Base-by-base conservation (phyloP, 805 yeast species). In the Ogataea saltuana region DNA sequence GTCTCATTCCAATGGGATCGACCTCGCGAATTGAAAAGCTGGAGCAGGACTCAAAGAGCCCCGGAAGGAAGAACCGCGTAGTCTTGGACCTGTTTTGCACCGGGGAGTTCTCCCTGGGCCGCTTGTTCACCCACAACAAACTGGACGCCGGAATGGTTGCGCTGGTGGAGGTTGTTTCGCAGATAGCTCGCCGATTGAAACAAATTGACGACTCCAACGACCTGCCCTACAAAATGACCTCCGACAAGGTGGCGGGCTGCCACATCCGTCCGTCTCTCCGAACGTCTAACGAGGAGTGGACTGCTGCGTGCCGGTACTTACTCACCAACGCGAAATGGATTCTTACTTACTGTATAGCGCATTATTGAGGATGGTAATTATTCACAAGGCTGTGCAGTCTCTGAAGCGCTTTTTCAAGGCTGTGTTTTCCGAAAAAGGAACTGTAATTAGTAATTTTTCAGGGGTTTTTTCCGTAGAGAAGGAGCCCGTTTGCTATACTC, bases 291-390 rank as follows among this genome's bases (percentile, higher is more conserved):
- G 79, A 80, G 33, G 88, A 85, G 48, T 90, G 98, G 98, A 88
- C 97, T 0, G 78, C 83, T 19, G 91, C 95, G 1, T 89, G 96
- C 65, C 84, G 85, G 55, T 85, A 81, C 57, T 68, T 91, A 10
- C 66, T 90, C 36, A 86, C 93, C 0, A 80, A 91, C 55, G 72
- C 80, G 22, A 88, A 88, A 58, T 91, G 96, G 96, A 73, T 91
- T 6, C 65, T 90, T 42, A 83, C 90, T 4, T 88, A 82, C 58
- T 78, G 88, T 3, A 74, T 83, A 46, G 71, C 66, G 6, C 64
- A 56, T 30, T 50, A 48, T 11, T 39, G 27, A 32, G 1, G 21
- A 13, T n/a, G 29, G 13, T 9, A n/a, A n/a, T n/a, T n/a, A n/a
- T n/a, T n/a, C n/a, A n/a, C 25, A 6, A 10, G 25, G 25, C 25